Evolutionary conservation across 345 rosid species (phyloP).

Genomic region (Aquilaria yunnanensis): DNA sequence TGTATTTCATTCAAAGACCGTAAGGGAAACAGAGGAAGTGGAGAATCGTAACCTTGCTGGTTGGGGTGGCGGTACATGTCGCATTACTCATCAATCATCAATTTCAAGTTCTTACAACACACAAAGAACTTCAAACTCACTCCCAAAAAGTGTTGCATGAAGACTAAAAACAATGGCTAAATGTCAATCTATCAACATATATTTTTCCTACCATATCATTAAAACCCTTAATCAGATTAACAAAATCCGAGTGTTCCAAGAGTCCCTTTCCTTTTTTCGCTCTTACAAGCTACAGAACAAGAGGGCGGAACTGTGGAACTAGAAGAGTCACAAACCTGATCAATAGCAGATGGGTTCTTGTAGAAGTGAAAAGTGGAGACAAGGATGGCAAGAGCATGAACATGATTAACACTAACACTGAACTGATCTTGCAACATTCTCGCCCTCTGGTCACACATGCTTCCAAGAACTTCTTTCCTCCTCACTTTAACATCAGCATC

Average conservation of each 20-base stretch:
- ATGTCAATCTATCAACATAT: neutral
- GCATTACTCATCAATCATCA: neutral
- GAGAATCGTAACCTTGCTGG: neutral
- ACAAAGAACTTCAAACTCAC: neutral
- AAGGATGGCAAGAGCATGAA: slow-evolving; percentile 94
- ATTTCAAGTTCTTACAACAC: neutral
- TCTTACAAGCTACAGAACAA: neutral
- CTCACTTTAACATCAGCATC: slow-evolving; percentile 54
- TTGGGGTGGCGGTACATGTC: no score
- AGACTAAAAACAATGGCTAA: neutral
- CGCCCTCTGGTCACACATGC: slow-evolving; percentile 97
- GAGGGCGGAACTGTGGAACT: slow-evolving; percentile 1
- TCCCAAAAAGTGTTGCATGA: neutral
- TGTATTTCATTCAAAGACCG: slow-evolving; percentile 29
- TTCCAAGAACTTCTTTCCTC: slow-evolving; percentile 66
- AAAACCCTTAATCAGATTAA: neutral
- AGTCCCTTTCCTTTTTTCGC: neutral
- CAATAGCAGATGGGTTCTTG: slow-evolving; percentile 93
- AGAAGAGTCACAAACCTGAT: slow-evolving; percentile 59
- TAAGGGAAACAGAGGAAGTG: neutral
- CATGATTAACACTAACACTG: slow-evolving; percentile 96
- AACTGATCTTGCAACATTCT: slow-evolving; percentile 98
- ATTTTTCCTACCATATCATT: neutral
- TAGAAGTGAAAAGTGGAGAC: slow-evolving; percentile 94
- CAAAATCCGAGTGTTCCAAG: neutral